These are phyloP conservation scores for Pestalotiopsis sp. DNA, from an alignment of 2,329 filamentous ascomycete species.

Conservation along the genomic window DNA sequence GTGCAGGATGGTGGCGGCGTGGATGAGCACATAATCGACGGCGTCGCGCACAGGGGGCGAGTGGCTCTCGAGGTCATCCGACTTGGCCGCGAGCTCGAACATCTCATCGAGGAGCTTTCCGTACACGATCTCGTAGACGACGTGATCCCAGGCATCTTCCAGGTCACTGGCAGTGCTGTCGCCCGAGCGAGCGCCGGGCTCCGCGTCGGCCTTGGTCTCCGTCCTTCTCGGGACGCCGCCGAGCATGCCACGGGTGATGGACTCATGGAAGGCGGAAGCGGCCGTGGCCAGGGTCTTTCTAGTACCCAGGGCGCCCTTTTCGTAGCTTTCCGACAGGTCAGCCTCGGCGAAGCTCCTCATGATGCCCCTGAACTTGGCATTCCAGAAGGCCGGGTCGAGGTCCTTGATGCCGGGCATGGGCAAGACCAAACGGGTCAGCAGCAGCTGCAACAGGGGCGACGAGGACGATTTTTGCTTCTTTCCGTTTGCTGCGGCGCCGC, in stretches of 20 bases:
- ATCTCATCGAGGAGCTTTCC: slow-evolving; percentile 67
- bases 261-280: slow-evolving; percentile 70
- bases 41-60: slow-evolving; percentile 64
- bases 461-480: slow-evolving; percentile 41
- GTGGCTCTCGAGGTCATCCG: slow-evolving; percentile 65
- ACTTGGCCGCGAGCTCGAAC: slow-evolving; percentile 62
- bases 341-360: slow-evolving; percentile 65
- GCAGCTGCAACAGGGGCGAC: slow-evolving; percentile 68
- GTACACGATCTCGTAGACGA: slow-evolving; percentile 68
- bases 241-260: slow-evolving; percentile 66
- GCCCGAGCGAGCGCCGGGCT: neutral
- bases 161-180: slow-evolving; percentile 61
- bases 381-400: slow-evolving; percentile 68
- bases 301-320: slow-evolving; percentile 74
- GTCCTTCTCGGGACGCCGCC: slow-evolving; percentile 53
- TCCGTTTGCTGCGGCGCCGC: slow-evolving; percentile 26
- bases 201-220: neutral
- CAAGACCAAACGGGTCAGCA: slow-evolving; percentile 67
- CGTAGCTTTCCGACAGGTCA: slow-evolving; percentile 79
- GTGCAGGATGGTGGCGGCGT: slow-evolving; percentile 74
- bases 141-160: slow-evolving; percentile 66
- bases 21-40: slow-evolving; percentile 57
- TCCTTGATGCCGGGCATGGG: slow-evolving; percentile 67
- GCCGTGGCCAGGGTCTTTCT: slow-evolving; percentile 77
- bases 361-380: slow-evolving; percentile 59